These are phyloP conservation scores for Geotrichum australiense DNA, from an alignment of 1,139 yeast species.

Conservation along the genomic window DNA sequence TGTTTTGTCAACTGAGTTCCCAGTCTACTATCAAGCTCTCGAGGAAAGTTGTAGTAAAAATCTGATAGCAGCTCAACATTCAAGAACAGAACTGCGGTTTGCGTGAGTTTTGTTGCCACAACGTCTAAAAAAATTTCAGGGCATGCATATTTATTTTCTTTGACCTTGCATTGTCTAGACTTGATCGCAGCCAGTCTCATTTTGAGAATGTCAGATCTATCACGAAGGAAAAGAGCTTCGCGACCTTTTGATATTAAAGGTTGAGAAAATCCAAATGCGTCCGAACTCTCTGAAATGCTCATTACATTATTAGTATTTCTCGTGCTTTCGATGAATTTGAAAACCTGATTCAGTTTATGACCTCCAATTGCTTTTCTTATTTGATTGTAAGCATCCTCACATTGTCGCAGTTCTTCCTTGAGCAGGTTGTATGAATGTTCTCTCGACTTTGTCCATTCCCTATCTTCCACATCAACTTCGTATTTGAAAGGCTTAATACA, in stretches of 20 bases:
- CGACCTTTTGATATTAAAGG: constrained; percentile 64
- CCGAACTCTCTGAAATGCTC: constrained; percentile 60
- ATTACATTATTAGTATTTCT: constrained; percentile 54
- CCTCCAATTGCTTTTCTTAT: constrained; percentile 73
- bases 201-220: constrained; percentile 62
- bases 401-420: constrained; percentile 80
- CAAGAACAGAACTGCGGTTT: constrained; percentile 85
- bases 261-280: constrained; percentile 70
- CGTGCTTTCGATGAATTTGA: constrained; percentile 55
- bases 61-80: constrained; percentile 92
- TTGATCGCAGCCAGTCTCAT: constrained; percentile 74
- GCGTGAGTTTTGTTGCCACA: constrained; percentile 82
- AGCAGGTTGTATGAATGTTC: constrained; percentile 69
- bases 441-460: constrained; percentile 83
- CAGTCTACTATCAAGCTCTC: constrained; percentile 77
- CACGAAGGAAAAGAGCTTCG: constrained; percentile 75
- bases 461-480: constrained; percentile 90
- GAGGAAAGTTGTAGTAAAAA: constrained; percentile 91
- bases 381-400: constrained; percentile 56
- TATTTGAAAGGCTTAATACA: constrained; percentile 96
- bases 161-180: constrained; percentile 66
- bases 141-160: constrained; percentile 80
- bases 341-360: constrained; percentile 73
- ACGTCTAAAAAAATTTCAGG: constrained; percentile 93
- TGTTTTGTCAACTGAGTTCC: constrained; percentile 58